Base-by-base conservation (phyloP, 306 rosid species). In the Prosopis cineraria region DNA sequence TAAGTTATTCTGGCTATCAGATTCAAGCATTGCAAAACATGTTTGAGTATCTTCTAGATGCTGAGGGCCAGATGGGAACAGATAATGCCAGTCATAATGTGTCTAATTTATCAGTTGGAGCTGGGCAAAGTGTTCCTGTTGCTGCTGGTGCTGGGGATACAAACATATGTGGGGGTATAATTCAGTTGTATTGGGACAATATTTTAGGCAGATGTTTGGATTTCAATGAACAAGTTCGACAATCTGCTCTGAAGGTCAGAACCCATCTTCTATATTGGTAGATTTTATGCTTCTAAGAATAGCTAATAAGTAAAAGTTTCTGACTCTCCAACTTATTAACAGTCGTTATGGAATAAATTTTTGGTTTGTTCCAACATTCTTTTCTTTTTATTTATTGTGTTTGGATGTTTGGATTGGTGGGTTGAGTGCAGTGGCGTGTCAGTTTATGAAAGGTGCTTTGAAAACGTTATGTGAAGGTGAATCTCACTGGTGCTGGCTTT, bases 131-230 rank as follows among this genome's bases (percentile, higher is more conserved):
- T 76, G 99, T 95, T 58, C 97, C 99, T 52, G 99, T 93, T 84
- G 99, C 99, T 88, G 98, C 98, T 0, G 99, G 99, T 70, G 99
- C 99, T 2, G 99, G 99, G 70, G 99, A 95, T 87, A 95, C 99
- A 65, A 95, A 95, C 88, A 93, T 95, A 33, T 95, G 99, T 22
- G 99, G 99, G 70, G 99, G 99, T 78, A 93, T 95, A 79, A 81
- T 95, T 87, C 99, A 95, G 84, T 78, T 95, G 81, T 93, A 91
- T 79, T 95, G 99, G 99, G 93, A 95, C 70, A 76, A 75, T 72
- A 90, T 95, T 81, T 81, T 95, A 70, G 98, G 85, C 67, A 90
- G 93, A 80, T 89, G 98, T 83, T 82, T 95, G 83, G 99, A 95
- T 83, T 82, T 78, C 53, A 86, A 73, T 67, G 93, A 87, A 74